A percentile compares a stretch with the other conserved stretches of the same genome.
phyloP scores from a whole-genome alignment of 176 grass and related monocot genomes.

The Hordeum vulgare region MorexV3_pseudomolecules_assembly NC_058521.1:508624984-508625483 shows the following conservation, averaged over 20 bases:
- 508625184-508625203: not conserved
- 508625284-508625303: conserved; percentile 21
- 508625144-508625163: not conserved
- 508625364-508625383: not conserved
- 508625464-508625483: too few relatives aligned
- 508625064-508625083: not conserved
- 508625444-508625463: too few relatives aligned
- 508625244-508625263: not conserved
- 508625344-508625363: not conserved
- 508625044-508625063: not conserved
- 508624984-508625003: not conserved
- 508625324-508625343: not conserved
- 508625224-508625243: not conserved
- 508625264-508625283: not conserved
- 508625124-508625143: conserved; percentile 1
- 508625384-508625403: not conserved
- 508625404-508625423: too few relatives aligned
- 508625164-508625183: not conserved
- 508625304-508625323: not conserved
- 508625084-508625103: conserved; percentile 5
- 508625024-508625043: not conserved
- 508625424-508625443: too few relatives aligned
- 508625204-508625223: not conserved
- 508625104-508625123: not conserved
- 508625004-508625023: not conserved